phyloP scores from a whole-genome alignment of 306 rosid species.

The Malus domestica region ASM211411v1 NC_041803.1:20828501-20829000 shows the following conservation, averaged over 20 bases:
- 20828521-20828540: constrained; percentile 82
- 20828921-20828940: not conserved
- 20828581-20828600: constrained; percentile 38
- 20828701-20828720: constrained; percentile 72
- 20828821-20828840: not conserved
- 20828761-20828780: constrained; percentile 23
- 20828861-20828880: not conserved
- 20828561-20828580: constrained; percentile 81
- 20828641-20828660: not conserved
- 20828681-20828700: constrained; percentile 16
- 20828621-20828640: not conserved
- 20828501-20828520: constrained; percentile 79
- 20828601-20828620: not conserved
- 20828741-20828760: constrained; percentile 93
- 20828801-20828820: not conserved
- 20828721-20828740: constrained; percentile 77
- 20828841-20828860: not conserved
- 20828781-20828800: not conserved
- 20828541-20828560: constrained; percentile 71
- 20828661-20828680: not conserved
- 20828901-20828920: not conserved
- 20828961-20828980: not conserved
- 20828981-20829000: not conserved
- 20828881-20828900: not conserved
- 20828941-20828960: not conserved